phyloP scores from a whole-genome alignment of 306 rosid species.

The Malus orientalis region DNA sequence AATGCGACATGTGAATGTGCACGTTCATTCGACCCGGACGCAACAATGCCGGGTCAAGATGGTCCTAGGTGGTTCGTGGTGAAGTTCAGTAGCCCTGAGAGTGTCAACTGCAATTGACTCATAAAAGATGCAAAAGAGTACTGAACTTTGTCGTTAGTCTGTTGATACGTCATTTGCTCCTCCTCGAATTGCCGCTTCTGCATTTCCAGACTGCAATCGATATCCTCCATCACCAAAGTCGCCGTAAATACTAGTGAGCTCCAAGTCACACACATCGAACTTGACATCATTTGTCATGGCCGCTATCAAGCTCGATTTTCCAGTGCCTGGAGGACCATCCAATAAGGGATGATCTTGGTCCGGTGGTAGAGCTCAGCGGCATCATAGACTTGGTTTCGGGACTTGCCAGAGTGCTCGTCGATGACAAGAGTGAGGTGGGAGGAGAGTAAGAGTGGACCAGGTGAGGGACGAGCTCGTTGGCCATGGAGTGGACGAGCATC shows the following conservation, averaged over 20 bases:
- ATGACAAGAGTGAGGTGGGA: too few species aligned
- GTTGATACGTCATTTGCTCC: not conserved
- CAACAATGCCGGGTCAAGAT: slow-evolving; percentile 38
- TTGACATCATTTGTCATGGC: slow-evolving; percentile 42
- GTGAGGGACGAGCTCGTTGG: too few species aligned
- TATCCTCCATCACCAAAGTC: slow-evolving; percentile 36
- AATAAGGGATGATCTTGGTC: slow-evolving; percentile 24
- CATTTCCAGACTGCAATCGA: slow-evolving; percentile 19
- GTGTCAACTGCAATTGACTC: slow-evolving; percentile 6
- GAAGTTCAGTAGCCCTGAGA: slow-evolving; percentile 30
- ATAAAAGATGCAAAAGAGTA: not conserved
- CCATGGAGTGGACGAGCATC: too few species aligned
- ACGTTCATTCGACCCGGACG: slow-evolving; percentile 49
- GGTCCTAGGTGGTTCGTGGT: slow-evolving; percentile 46
- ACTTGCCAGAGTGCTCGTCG: slow-evolving; percentile 4
- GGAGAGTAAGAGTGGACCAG: too few species aligned
- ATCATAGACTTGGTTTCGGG: slow-evolving; percentile 26
- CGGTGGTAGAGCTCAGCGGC: slow-evolving; percentile 25
- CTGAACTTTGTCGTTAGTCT: not conserved
- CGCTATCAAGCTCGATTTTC: slow-evolving; percentile 32
- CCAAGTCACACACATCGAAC: slow-evolving; percentile 35
- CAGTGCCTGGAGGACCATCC: slow-evolving; percentile 37
- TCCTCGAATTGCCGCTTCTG: not conserved
- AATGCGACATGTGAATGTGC: slow-evolving; percentile 47
- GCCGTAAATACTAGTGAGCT: slow-evolving; percentile 14